Conservation (phyloP, 2,329 filamentous ascomycete genomes). For the Blastomyces gilchristii region DNA sequence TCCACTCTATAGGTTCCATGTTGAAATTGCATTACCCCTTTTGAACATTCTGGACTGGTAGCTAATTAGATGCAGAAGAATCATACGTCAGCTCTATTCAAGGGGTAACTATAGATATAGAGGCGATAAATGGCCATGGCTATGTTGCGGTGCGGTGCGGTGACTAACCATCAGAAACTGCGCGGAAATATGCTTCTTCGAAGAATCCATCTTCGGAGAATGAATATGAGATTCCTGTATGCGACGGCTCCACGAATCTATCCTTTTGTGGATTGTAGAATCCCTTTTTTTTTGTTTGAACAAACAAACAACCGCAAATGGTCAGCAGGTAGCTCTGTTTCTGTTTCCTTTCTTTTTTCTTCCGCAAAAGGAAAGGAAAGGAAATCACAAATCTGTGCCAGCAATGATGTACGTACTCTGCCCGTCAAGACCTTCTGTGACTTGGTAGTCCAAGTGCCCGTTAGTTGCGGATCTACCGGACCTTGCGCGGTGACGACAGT, state of each 20-base stretch:
- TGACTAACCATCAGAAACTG: slow-evolving; percentile 55
- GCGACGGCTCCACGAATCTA: slow-evolving; percentile 53
- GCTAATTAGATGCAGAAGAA: slow-evolving; percentile 32
- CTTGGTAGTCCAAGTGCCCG: slow-evolving; percentile 66
- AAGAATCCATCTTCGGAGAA: slow-evolving; percentile 58
- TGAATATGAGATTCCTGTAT: slow-evolving; percentile 63
- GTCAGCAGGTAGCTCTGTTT: not conserved
- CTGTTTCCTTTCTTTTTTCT: too few relatives aligned
- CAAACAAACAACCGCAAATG: slow-evolving; percentile 7
- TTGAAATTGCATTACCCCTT: slow-evolving; percentile 61
- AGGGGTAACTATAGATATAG: not conserved
- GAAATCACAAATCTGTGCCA: not conserved
- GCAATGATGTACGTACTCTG: slow-evolving; percentile 42
- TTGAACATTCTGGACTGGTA: slow-evolving; percentile 49
- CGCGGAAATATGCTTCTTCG: slow-evolving; percentile 60
- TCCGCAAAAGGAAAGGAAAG: not conserved
- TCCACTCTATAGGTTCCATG: slow-evolving; percentile 53
- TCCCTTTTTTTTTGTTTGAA: slow-evolving; percentile 35
- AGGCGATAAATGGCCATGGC: not conserved
- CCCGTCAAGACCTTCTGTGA: slow-evolving; percentile 59
- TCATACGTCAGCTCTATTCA: not conserved
- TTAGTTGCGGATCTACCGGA: slow-evolving; percentile 41
- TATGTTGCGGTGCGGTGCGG: not conserved
- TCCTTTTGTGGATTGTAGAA: slow-evolving; percentile 62
- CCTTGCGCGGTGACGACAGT: slow-evolving; percentile 23